Percentiles rank a stretch among this genome's conserved stretches.
phyloP scores from a whole-genome alignment of 2,329 filamentous ascomycete species.

The Paecilomyces fulvus region DNA sequence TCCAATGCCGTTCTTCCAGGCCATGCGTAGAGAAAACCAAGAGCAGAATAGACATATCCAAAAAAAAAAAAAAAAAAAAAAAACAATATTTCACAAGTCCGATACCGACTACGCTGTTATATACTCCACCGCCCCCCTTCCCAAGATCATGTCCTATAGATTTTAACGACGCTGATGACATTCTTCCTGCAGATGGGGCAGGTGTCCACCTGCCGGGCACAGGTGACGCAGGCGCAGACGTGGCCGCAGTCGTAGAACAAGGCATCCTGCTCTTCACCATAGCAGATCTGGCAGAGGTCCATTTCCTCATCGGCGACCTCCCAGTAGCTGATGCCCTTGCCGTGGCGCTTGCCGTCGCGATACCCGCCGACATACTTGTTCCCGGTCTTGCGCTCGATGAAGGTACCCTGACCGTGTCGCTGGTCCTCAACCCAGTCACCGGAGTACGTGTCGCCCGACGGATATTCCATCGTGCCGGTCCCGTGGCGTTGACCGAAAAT shows the following conservation, averaged over 20 bases:
- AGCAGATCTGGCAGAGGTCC: constrained; percentile 54
- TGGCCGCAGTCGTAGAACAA: constrained; percentile 58
- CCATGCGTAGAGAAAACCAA: constrained; percentile 4
- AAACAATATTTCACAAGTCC: neutral
- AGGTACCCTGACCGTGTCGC: constrained; percentile 49
- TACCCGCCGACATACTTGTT: constrained; percentile 56
- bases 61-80: too few relatives aligned
- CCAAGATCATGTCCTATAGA: constrained; percentile 40
- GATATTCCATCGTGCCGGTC: constrained; percentile 50
- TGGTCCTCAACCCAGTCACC: constrained; percentile 40
- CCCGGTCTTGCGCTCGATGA: constrained; percentile 47
- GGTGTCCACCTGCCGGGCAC: constrained; percentile 49
- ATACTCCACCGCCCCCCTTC: neutral
- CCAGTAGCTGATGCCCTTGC: constrained; percentile 55
- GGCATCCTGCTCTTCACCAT: constrained; percentile 50
- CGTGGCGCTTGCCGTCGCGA: constrained; percentile 51
- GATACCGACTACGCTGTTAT: neutral
- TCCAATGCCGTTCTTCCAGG: neutral
- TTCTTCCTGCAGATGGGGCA: constrained; percentile 55
- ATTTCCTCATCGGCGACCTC: constrained; percentile 54
- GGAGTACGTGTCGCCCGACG: constrained; percentile 43
- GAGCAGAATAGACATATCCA: neutral
- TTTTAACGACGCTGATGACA: constrained; percentile 50
- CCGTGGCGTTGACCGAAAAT: constrained; percentile 46
- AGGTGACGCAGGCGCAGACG: constrained; percentile 52